Base-by-base conservation (phyloP, 441 rosid genomes). In the Gossypium gossypioides region DNA sequence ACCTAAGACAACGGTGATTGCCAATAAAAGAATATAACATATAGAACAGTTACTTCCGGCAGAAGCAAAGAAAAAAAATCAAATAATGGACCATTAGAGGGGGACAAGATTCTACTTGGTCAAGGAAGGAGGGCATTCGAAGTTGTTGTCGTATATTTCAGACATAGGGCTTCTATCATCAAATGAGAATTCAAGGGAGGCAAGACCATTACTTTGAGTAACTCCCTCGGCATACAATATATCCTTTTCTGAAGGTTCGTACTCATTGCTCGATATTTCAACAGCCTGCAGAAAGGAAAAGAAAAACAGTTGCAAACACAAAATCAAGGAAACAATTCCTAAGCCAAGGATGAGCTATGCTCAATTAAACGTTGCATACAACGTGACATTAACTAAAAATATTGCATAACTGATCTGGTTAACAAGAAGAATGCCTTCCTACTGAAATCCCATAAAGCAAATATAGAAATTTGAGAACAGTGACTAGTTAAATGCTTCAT, bases 81-180 rank as follows among this genome's bases (percentile, higher is more conserved):
- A 55, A 24, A 2, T 19, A 51, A 40, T 6, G 10, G 29, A 29
- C 6, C 6, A 16, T 40, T 18, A 64, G 29, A 58, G 66, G 40
- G 34, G 67, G 7, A 48, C 12, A 74, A 25, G 50, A 24, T 32
- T 68, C 68, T 83, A 83, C 86, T 76, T 83, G 62, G 72, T 74
- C 66, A 73, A 75, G 25, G 84, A 55, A 75, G 81, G 27, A 61
- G 77, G 61, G 57, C 70, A 63, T 5, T 78, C 83, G 6, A 72
- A 68, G 72, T 78, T 78, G 8, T 80, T 80, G 21, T 72, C 68
- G 76, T 66, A 82, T 37, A 77, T 60, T 37, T 81, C 87, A 16
- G 87, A 81, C 84, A 84, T 84, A 57, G 85, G 81, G 75, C 84
- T 84, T n/a, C 82, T 81, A 65, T 84, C 84, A 59, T 79, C 80